Percentiles rank a stretch among this genome's conserved stretches.
phyloP scores from a whole-genome alignment of 345 rosid genomes.

The Anastatica hierochuntica region DNA sequence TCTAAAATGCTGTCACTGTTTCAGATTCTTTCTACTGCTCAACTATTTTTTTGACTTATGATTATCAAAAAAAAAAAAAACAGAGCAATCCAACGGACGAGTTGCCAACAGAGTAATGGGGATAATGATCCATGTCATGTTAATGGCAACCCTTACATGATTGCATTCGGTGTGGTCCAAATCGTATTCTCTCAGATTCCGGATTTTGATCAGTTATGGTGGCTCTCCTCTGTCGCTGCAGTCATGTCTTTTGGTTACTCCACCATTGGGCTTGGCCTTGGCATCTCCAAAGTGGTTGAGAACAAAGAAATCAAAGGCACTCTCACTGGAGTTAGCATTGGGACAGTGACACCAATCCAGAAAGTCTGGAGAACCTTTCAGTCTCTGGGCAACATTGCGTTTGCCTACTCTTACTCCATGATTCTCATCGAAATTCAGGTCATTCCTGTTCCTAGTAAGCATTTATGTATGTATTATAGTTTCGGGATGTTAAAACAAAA shows the following conservation, averaged over 20 bases:
- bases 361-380: conserved; percentile 82
- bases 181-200: conserved; percentile 63
- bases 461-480: background rate
- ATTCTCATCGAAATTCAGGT: conserved; percentile 85
- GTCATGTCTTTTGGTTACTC: conserved; percentile 76
- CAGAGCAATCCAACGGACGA: conserved; percentile 56
- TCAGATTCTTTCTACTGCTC: too few species aligned
- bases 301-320: conserved; percentile 48
- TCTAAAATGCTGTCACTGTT: too few species aligned
- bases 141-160: conserved; percentile 52
- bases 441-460: too few species aligned
- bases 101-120: conserved; percentile 41
- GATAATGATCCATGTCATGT: conserved; percentile 34
- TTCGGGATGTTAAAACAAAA: too few species aligned
- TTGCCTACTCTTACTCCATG: conserved; percentile 73
- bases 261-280: conserved; percentile 58
- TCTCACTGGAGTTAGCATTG: conserved; percentile 56
- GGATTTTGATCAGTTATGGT: conserved; percentile 59
- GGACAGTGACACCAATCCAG: conserved; percentile 38
- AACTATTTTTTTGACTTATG: background rate
- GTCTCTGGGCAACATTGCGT: conserved; percentile 82
- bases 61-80: background rate
- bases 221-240: conserved; percentile 73
- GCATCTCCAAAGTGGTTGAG: conserved; percentile 41
- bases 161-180: conserved; percentile 46